These are phyloP conservation scores for Candida khao-thaluensis DNA, from an alignment of 805 yeast species.

Conservation along the genomic window DNA sequence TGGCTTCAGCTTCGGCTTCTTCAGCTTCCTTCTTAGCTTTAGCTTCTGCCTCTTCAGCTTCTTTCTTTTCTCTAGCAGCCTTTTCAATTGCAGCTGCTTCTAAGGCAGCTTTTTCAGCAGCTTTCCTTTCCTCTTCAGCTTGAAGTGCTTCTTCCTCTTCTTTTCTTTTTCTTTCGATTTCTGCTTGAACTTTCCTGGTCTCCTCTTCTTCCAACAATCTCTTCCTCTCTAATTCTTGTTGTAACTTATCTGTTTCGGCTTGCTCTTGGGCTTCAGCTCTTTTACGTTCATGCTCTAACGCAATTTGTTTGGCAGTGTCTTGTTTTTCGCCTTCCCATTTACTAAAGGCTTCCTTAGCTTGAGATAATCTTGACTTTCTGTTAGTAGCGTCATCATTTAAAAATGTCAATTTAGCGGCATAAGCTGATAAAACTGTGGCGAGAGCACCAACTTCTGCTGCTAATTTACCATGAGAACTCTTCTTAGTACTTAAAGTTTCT, in stretches of 20 bases:
- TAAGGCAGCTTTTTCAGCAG: slow-evolving; percentile 15
- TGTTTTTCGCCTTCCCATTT: slow-evolving; percentile 49
- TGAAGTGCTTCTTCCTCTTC: slow-evolving; percentile 19
- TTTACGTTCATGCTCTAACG: slow-evolving; percentile 34
- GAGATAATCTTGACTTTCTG: slow-evolving; percentile 34
- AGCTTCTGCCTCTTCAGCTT: slow-evolving; percentile 17
- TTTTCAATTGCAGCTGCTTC: slow-evolving; percentile 18
- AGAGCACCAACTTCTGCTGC: slow-evolving; percentile 45
- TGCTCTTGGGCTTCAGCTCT: slow-evolving; percentile 45
- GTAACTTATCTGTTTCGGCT: slow-evolving; percentile 28
- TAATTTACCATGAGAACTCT: slow-evolving; percentile 36
- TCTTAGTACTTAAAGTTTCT: slow-evolving; percentile 37
- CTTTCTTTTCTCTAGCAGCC: slow-evolving; percentile 17
- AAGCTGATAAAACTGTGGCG: slow-evolving; percentile 43
- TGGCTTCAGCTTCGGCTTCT: slow-evolving; percentile 17
- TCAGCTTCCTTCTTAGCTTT: slow-evolving; percentile 9
- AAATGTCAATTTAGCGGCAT: slow-evolving; percentile 40
- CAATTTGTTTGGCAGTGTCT: slow-evolving; percentile 39
- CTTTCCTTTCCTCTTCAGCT: slow-evolving; percentile 14
- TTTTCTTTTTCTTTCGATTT: slow-evolving; percentile 22
- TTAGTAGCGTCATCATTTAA: slow-evolving; percentile 39
- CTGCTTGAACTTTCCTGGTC: slow-evolving; percentile 30
- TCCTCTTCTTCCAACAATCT: slow-evolving; percentile 33
- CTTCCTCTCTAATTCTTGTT: slow-evolving; percentile 37
- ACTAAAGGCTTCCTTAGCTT: slow-evolving; percentile 40